These are phyloP conservation scores for Heliamphora exappendiculata DNA, from an alignment of 148 eudicot genomes.

Conservation along the genomic window DNA sequence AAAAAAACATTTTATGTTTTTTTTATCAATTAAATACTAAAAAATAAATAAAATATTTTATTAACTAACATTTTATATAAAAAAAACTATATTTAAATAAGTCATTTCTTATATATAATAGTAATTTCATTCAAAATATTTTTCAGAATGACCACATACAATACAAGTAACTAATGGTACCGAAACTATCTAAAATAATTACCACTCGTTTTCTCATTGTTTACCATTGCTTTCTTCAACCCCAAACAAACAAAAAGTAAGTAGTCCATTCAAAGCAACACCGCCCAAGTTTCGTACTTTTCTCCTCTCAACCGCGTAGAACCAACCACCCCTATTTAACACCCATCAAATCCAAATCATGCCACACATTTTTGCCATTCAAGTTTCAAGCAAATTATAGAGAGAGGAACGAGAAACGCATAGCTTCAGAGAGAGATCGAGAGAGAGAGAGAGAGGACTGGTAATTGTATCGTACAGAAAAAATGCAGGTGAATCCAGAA, in stretches of 20 bases:
- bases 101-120: too few species aligned
- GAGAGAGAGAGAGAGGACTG: not conserved
- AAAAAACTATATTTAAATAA: too few species aligned
- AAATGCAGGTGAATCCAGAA: not conserved
- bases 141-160: not conserved
- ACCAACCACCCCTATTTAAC: not conserved
- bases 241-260: not conserved
- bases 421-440: not conserved
- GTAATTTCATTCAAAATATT: not conserved
- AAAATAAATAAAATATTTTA: too few species aligned
- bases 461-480: not conserved
- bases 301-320: slow-evolving; percentile 7
- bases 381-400: not conserved
- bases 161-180: too few species aligned
- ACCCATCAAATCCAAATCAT: not conserved
- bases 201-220: too few species aligned
- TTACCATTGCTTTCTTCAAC: not conserved
- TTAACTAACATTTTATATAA: too few species aligned
- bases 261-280: not conserved
- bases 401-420: not conserved
- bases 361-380: not conserved
- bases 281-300: not conserved
- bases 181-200: too few species aligned
- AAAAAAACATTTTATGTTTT: too few species aligned
- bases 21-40: too few species aligned